Conservation (phyloP, 345 rosid genomes). For the Brassica napus region DNA sequence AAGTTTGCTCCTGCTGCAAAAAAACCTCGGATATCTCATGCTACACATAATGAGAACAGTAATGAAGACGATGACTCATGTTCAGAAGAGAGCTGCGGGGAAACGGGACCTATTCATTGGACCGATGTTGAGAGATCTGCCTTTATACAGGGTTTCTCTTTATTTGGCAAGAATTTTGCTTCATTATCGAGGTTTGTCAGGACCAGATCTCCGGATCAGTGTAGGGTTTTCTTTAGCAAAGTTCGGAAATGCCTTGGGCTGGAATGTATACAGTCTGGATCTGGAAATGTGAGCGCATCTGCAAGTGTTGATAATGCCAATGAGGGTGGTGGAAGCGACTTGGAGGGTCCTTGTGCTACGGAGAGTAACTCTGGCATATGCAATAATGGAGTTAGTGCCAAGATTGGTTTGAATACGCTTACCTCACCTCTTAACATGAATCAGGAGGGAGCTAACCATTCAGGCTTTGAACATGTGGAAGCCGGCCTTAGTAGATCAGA, state of each 20-base stretch:
- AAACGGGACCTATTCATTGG: conserved; percentile 83
- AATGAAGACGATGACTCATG: conserved; percentile 75
- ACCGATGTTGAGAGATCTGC: conserved; percentile 82
- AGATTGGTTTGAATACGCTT: conserved; percentile 47
- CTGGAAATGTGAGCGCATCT: conserved; percentile 45
- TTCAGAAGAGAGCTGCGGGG: conserved; percentile 93
- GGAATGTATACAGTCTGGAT: conserved; percentile 57
- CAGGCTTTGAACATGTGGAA: conserved; percentile 35
- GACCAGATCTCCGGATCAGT: conserved; percentile 80
- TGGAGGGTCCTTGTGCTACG: conserved; percentile 62
- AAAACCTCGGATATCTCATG: conserved; percentile 56
- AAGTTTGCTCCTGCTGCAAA: conserved; percentile 51
- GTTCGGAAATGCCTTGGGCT: conserved; percentile 89
- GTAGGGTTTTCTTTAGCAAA: conserved; percentile 91
- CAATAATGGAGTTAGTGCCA: conserved; percentile 47
- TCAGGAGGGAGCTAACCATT: conserved; percentile 39
- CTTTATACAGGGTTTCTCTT: conserved; percentile 70
- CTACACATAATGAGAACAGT: conserved; percentile 47
- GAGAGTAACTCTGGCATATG: conserved; percentile 53
- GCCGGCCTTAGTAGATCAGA: conserved; percentile 41
- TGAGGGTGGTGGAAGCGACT: conserved; percentile 73
- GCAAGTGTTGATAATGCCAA: conserved; percentile 53
- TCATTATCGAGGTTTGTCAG: conserved; percentile 62
- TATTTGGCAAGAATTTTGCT: conserved; percentile 84
- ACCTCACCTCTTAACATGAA: conserved; percentile 34